phyloP scores from a whole-genome alignment of 495 filamentous ascomycete genomes.

The Talaromyces trachyspermus region DNA sequence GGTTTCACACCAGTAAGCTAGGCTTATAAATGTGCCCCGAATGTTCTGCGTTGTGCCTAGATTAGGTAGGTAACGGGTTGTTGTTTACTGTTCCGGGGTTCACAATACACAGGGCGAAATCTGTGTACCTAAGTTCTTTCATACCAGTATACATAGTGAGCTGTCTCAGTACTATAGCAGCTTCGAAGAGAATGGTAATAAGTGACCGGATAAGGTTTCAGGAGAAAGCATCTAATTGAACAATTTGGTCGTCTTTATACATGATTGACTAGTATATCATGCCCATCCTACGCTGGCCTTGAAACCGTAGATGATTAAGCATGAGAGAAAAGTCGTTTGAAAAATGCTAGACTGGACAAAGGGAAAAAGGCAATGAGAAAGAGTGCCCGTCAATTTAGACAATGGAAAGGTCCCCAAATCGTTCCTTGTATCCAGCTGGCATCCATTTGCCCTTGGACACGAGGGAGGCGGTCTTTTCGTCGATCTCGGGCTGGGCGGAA shows the following conservation, averaged over 20 bases:
- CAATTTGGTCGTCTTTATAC: background rate
- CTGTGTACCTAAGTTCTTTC: background rate
- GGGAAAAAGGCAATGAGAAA: too few relatives aligned
- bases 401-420: slow-evolving; percentile 92
- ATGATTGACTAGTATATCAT: background rate
- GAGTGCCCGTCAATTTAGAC: slow-evolving; percentile 51
- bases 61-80: too few relatives aligned
- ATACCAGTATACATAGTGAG: background rate
- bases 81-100: too few relatives aligned
- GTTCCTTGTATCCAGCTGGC: slow-evolving; percentile 99
- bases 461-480: slow-evolving; percentile 84
- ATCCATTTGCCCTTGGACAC: slow-evolving; percentile 96
- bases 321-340: background rate
- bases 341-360: background rate
- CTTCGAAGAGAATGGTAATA: background rate
- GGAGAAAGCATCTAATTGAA: slow-evolving; percentile 1
- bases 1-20: too few relatives aligned
- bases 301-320: background rate
- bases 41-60: too few relatives aligned
- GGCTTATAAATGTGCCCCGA: too few relatives aligned
- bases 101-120: too few relatives aligned
- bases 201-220: too few relatives aligned
- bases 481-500: slow-evolving; percentile 86
- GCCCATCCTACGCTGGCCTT: too few relatives aligned
- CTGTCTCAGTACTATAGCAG: background rate